Conservation (phyloP, 1,139 yeast genomes). For the Eremothecium gossypii region DNA sequence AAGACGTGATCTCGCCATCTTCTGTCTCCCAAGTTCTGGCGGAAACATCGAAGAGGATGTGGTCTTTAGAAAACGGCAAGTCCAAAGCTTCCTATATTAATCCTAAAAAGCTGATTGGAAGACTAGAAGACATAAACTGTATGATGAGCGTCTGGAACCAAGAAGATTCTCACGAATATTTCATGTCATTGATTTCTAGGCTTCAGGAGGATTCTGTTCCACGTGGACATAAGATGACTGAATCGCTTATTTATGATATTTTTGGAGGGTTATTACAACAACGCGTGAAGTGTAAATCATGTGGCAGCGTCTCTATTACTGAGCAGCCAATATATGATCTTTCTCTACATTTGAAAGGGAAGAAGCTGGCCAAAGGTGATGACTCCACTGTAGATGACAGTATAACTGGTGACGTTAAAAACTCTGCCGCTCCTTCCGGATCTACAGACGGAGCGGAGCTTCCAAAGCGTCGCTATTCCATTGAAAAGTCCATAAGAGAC, state of each 20-base stretch:
- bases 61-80: constrained; percentile 36
- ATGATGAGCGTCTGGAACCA: constrained; percentile 98
- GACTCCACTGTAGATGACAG: constrained; percentile 2
- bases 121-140: constrained; percentile 80
- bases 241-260: constrained; percentile 79
- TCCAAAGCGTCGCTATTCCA: constrained; percentile 40
- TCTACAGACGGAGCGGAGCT: background rate
- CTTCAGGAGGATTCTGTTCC: constrained; percentile 91
- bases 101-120: constrained; percentile 63
- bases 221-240: constrained; percentile 69
- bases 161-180: constrained; percentile 95
- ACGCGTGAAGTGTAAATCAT: constrained; percentile 69
- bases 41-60: constrained; percentile 58
- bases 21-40: constrained; percentile 71
- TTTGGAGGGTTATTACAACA: constrained; percentile 89
- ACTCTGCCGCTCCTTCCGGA: background rate
- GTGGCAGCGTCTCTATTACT: constrained; percentile 77
- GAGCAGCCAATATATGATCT: constrained; percentile 91
- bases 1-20: constrained; percentile 38
- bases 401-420: background rate
- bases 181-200: constrained; percentile 80
- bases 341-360: constrained; percentile 56
- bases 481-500: constrained; percentile 66
- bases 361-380: constrained; percentile 31
- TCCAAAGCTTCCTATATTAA: constrained; percentile 43